Base-by-base conservation (phyloP, 192 early-diverging fungal species). In the Podila epicladia region DNA sequence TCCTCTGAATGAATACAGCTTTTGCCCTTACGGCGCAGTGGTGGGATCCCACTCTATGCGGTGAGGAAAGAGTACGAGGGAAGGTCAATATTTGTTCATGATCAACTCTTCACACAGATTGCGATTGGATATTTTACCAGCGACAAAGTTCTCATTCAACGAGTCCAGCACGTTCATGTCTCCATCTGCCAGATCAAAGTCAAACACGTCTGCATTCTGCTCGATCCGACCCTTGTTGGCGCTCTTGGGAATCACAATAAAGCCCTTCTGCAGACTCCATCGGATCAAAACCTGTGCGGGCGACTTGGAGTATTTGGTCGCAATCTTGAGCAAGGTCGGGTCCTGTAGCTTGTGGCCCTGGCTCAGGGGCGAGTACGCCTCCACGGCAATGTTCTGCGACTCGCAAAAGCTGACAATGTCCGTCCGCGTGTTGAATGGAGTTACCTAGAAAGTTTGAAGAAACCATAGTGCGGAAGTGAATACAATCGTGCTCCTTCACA, bases 251-350 rank as follows among this genome's bases (percentile, higher is more conserved):
- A 94, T 61, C 11, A 80, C 75, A 64, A 90, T 73, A 53, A 75
- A 85, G 7, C 87, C 90, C 66, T 84, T 84, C 74, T 94, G 91
- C 59, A 89, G 70, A 58, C 77, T 74, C 91, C 91, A 92, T 37
- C 86, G 77, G 59, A 92, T 80, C 50, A 91, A 62, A 65, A 92
- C 67, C 74, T 89, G 90, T 1, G 90, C 86, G 20, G 88, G 73
- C 1, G 85, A 71, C 60, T 91, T 91, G 24, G 80, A 74, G 58
- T 91, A 82, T 62, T 88, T 88, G 6, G 70, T 48, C 5, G 87
- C 88, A 32, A 93, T 77, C 17, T 85, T 62, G 6, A 82, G 65
- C 50, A 92, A 65, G 31, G 58, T 78, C 3, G 85, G 77, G 59
- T 93, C 88, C 37, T 79, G 41, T 1, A 90, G 75, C 64, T 88